Base-by-base conservation (phyloP, 2,329 filamentous ascomycete species). In the Beauveria sp. region DNA sequence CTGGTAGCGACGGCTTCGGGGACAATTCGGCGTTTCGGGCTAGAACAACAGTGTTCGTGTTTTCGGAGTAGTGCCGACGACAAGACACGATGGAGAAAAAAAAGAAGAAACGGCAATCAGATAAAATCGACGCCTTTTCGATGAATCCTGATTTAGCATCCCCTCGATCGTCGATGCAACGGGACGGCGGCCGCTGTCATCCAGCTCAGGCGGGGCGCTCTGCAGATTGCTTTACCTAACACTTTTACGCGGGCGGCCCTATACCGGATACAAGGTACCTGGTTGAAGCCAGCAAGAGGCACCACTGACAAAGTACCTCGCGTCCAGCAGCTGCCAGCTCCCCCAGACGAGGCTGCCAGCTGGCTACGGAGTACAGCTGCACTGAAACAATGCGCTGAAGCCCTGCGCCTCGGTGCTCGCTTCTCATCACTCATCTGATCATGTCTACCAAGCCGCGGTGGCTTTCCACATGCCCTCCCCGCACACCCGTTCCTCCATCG, bases 11-110 rank as follows among this genome's bases (percentile, higher is more conserved):
- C 49, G 8, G n/a, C 9, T 53, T 62, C 60, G 60, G 60, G 22
- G 53, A 62, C 26, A 62, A 12, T 28, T 62, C 60, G 60, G 60
- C 47, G 46, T 62, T 62, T 55, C 26, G 16, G n/a, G 16, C 22
- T n/a, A 14, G 34, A 28, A 8, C 20, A 22, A 42, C 51, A 54
- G 38, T 34, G 34, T 38, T 14, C 14, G 34, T 16, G 34, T 38
- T 38, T 5, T 38, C 34, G 12, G 34, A 38, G 34, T 38, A 38
- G 34, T 14, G 34, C 5, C 34, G 5, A 38, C 34, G 34, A 38
- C 34, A 38, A 16, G 6, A 16, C 34, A 38, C 34, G 34, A 38
- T 38, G 14, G 1, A 9, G 20, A 43, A 43, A 9, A 9, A 43
- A 9, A 43, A 24, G 22, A 9, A 43, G 42, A 54, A 53, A 8